Percentiles rank a stretch among this genome's conserved stretches.
These are phyloP conservation scores for Medicago ruthenica DNA, from an alignment of 306 rosid genomes.

Conservation along the genomic window DNA sequence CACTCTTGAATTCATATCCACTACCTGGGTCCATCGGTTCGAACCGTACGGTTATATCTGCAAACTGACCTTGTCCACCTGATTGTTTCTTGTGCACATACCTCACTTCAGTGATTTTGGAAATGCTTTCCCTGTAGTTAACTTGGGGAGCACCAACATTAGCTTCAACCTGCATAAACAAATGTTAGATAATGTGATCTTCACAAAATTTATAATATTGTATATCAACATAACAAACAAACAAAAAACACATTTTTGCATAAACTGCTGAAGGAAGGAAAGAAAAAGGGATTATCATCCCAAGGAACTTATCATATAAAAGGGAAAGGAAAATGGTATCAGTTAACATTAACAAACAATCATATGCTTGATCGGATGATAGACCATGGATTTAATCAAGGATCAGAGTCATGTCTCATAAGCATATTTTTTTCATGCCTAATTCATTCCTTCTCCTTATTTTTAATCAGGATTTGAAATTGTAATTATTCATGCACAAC, in stretches of 20 bases:
- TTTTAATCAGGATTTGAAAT: background rate
- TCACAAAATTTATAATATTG: background rate
- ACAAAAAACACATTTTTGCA: background rate
- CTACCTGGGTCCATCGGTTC: constrained; percentile 90
- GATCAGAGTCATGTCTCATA: constrained; percentile 17
- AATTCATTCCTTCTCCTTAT: constrained; percentile 11
- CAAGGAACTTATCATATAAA: constrained; percentile 10
- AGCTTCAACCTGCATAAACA: constrained; percentile 78
- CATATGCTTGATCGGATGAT: constrained; percentile 20
- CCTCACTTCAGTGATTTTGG: constrained; percentile 67
- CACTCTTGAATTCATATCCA: constrained; percentile 96
- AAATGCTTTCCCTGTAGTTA: constrained; percentile 95
- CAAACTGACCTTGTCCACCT: constrained; percentile 97
- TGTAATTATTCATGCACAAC: constrained; percentile 22
- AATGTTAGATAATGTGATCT: constrained; percentile 29
- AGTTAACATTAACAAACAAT: too few relatives aligned
- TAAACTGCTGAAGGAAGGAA: background rate
- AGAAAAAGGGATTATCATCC: background rate
- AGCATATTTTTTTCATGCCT: background rate
- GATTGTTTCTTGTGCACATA: constrained; percentile 98
- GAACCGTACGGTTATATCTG: constrained; percentile 86
- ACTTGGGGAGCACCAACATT: constrained; percentile 99
- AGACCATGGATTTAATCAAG: constrained; percentile 18
- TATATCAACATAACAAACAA: background rate
- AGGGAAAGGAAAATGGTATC: background rate